Base-by-base conservation (phyloP, 169 alveolate genomes). In the Eimeria falciformis region DNA sequence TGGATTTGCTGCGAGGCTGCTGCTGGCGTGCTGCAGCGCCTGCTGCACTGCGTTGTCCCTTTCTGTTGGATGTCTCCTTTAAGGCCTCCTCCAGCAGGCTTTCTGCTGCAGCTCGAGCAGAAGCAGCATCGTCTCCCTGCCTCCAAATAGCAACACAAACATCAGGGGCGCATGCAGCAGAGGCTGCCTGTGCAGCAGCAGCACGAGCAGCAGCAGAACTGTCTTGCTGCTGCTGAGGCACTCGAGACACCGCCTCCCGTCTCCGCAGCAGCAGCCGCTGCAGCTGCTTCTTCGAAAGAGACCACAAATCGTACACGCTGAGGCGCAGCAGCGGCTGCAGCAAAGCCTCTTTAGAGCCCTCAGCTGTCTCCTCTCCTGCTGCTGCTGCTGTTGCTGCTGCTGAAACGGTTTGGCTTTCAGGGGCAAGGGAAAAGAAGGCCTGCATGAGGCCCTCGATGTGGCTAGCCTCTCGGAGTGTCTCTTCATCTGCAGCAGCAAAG, bases 71-170 rank as follows among this genome's bases (percentile, higher is more conserved):
- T 43, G 33, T 5, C 21, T 75, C 85, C 21, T 43, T 37, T 4
- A 87, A 12, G 12, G 92, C 92, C 14, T 87, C 92, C 18, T 87
- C 86, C 2, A 87, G 50, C 37, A 78, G 46, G 45, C 81, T 62
- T 29, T 87, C 68, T 65, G 81, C 87, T 27, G 92, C 92, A 25
- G 68, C 86, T 5, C 86, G 29, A 3, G 86, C 92, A 0, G 92
- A 3, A 27, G 40, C 58, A 18, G 82, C 92, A 25, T 68, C 86
- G 3, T 87, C 92, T 11, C 86, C 86, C 65, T 68, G 79, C 66
- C 86, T 87, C 92, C 92, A 87, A 11, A 78, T 56, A 0, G 92
- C 92, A 17, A 87, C 23, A 50, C 92, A 87, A 3, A 87, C 45
- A n/a, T 68, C 78, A 5, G 92, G 92, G n/a, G 91, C 81, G 3